Conservation (phyloP, 2,329 filamentous ascomycete species). For the Monilinia laxa region DNA sequence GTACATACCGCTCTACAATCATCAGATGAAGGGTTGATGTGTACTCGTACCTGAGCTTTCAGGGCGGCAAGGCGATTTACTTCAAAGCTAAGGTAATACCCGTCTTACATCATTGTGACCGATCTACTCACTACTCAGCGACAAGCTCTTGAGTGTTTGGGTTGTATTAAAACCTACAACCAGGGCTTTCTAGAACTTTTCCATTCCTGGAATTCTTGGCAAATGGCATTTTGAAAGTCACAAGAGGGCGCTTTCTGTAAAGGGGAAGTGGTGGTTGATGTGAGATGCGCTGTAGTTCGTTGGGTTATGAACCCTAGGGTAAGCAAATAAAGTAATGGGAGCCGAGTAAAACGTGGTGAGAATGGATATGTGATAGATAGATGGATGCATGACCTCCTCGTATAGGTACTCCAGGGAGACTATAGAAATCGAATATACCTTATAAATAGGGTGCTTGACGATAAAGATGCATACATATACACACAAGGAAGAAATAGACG, state of each 20-base stretch:
- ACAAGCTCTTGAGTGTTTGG: neutral
- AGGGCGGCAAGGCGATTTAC: neutral
- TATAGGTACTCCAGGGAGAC: constrained; percentile 1
- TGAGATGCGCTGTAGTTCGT: neutral
- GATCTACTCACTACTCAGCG: neutral
- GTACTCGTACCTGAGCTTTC: constrained; percentile 16
- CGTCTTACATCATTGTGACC: constrained; percentile 9
- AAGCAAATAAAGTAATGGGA: neutral
- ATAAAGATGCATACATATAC: too few relatives aligned
- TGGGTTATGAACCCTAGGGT: neutral
- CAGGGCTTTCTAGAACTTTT: constrained; percentile 2
- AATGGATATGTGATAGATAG: neutral
- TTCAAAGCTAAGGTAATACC: constrained; percentile 7
- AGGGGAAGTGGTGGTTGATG: neutral
- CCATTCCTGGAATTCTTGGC: neutral
- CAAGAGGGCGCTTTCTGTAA: neutral
- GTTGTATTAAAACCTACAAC: neutral
- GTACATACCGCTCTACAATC: neutral
- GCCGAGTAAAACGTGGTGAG: constrained; percentile 19
- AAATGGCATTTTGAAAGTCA: neutral
- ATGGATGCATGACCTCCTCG: constrained; percentile 1
- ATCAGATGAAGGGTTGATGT: neutral
- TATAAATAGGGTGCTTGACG: too few relatives aligned
- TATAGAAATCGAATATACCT: too few relatives aligned
- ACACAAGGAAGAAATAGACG: neutral